Percentiles rank a stretch among this genome's conserved stretches.
Conservation (phyloP, 331 rosid genomes). For the Erythrophleum ivorense region DNA sequence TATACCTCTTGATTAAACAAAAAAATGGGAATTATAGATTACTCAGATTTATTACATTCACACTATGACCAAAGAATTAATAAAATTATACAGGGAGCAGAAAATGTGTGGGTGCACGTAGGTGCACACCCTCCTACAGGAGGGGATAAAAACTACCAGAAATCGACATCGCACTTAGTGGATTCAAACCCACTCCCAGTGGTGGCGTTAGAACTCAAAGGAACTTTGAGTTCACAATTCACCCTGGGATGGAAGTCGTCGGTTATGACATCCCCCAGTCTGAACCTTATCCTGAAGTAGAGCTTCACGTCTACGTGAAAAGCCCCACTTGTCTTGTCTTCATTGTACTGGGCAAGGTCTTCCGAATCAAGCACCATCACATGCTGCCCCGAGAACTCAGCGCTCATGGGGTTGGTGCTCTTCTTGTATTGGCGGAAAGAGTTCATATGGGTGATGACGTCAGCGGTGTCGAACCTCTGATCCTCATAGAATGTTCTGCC, state of each 20-base stretch:
- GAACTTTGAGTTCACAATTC: conserved; percentile 43
- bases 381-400: conserved; percentile 42
- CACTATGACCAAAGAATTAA: neutral
- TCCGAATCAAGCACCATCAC: conserved; percentile 25
- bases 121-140: neutral
- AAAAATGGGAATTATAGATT: neutral
- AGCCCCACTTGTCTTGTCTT: conserved; percentile 39
- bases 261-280: conserved; percentile 29
- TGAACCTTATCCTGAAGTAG: conserved; percentile 45
- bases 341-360: conserved; percentile 30
- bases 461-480: conserved; percentile 25
- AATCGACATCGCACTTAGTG: conserved; percentile 38
- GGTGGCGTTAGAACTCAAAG: conserved; percentile 31
- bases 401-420: conserved; percentile 44
- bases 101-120: neutral
- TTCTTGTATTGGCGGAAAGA: conserved; percentile 50
- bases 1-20: neutral
- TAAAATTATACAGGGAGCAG: neutral
- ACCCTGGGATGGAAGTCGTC: neutral
- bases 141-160: neutral
- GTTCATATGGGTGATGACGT: conserved; percentile 20
- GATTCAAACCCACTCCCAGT: conserved; percentile 10
- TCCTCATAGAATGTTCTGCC: conserved; percentile 46
- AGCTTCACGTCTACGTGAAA: conserved; percentile 54
- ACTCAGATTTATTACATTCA: neutral